Percentiles rank a stretch among this genome's conserved stretches.
These are phyloP conservation scores for Sporothrix curviconia DNA, from an alignment of 2,329 filamentous ascomycete species.

Conservation along the genomic window DNA sequence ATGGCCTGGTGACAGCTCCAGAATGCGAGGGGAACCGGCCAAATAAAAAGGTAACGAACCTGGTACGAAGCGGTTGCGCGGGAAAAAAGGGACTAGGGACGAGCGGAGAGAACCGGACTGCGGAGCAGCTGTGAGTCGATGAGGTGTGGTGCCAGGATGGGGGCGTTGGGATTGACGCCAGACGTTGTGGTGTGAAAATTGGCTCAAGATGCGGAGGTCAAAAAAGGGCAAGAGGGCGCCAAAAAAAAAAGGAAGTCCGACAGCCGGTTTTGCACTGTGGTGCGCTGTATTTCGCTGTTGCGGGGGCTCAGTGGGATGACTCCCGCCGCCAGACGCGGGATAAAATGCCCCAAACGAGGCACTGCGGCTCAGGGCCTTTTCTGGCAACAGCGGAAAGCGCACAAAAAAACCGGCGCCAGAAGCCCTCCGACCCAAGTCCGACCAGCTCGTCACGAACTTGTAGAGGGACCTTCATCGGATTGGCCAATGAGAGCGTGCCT, in stretches of 20 bases:
- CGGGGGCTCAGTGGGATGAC: neutral
- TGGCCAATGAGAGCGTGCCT: neutral
- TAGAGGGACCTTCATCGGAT: neutral
- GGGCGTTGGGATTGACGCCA: neutral
- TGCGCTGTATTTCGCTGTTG: too few relatives aligned
- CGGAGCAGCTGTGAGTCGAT: conserved; percentile 2
- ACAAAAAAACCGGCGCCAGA: neutral
- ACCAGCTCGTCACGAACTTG: neutral
- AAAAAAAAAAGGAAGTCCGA: neutral
- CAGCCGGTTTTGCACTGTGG: too few relatives aligned
- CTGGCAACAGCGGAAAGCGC: neutral
- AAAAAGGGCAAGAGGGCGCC: neutral
- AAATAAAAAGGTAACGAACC: conserved; percentile 2
- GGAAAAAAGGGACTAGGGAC: conserved; percentile 11
- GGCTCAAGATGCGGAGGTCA: conserved; percentile 10
- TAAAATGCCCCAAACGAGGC: conserved; percentile 4
- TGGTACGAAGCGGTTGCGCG: neutral
- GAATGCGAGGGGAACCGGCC: neutral
- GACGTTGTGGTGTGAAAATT: neutral
- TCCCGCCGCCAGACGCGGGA: neutral
- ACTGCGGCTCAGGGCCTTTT: too few relatives aligned
- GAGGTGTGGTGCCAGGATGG: neutral
- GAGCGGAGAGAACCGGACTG: conserved; percentile 15
- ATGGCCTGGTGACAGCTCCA: neutral
- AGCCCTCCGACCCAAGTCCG: conserved; percentile 5